These are phyloP conservation scores for Nakazawaea populi DNA, from an alignment of 805 yeast species.

Conservation along the genomic window DNA sequence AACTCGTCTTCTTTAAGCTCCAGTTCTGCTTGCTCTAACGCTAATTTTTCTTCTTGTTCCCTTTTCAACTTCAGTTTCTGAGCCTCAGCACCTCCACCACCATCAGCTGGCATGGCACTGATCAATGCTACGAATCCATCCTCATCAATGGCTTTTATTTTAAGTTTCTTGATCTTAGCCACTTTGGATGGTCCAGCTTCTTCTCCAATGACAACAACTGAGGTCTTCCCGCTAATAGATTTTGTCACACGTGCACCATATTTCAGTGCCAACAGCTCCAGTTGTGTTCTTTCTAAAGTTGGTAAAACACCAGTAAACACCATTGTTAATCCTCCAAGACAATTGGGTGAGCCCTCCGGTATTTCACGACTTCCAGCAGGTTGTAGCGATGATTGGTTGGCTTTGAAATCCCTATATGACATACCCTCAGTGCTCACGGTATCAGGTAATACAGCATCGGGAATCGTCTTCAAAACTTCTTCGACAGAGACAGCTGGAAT, in stretches of 20 bases:
- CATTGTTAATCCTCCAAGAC: constrained; percentile 81
- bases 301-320: constrained; percentile 93
- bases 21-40: constrained; percentile 44
- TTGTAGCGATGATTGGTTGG: constrained; percentile 31
- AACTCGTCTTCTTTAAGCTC: constrained; percentile 35
- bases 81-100: constrained; percentile 83
- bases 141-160: constrained; percentile 79
- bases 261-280: constrained; percentile 70
- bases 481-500: constrained; percentile 34
- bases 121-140: constrained; percentile 77
- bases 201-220: constrained; percentile 84
- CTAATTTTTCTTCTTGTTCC: constrained; percentile 57
- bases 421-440: constrained; percentile 44
- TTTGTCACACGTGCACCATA: constrained; percentile 92
- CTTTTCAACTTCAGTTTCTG: constrained; percentile 64
- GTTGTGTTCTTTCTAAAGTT: constrained; percentile 64
- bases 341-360: constrained; percentile 82
- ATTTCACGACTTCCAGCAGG: constrained; percentile 38
- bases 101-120: constrained; percentile 80
- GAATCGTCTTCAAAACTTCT: constrained; percentile 55
- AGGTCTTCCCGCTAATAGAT: constrained; percentile 79
- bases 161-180: constrained; percentile 64
- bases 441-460: constrained; percentile 67
- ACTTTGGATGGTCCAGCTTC: constrained; percentile 98
- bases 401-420: constrained; percentile 53